These are phyloP conservation scores for Phalaenopsis hybrid DNA, from an alignment of 116 monocot genomes.

Conservation along the genomic window DNA sequence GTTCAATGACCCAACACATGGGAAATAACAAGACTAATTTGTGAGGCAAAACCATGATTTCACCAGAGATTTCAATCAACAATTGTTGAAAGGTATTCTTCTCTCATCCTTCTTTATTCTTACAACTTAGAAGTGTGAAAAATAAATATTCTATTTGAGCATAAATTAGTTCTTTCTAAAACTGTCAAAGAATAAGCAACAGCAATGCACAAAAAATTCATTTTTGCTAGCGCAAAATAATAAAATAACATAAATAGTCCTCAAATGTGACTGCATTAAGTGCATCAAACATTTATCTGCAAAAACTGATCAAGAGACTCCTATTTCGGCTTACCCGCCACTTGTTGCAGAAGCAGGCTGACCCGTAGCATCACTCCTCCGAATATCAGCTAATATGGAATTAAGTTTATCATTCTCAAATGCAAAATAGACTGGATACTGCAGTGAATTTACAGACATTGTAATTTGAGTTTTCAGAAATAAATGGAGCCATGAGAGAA, in stretches of 20 bases:
- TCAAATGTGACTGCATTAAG: not conserved
- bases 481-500: not conserved
- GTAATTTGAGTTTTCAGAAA: not conserved
- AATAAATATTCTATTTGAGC: not conserved
- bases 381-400: constrained; percentile 62
- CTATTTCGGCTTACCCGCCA: constrained; percentile 67
- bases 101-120: no score
- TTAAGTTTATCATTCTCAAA: constrained; percentile 71
- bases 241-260: not conserved
- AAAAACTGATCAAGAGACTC: not conserved
- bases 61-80: no score
- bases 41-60: no score
- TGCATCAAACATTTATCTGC: constrained; percentile 2
- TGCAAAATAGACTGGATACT: constrained; percentile 99
- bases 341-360: constrained; percentile 88
- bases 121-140: not conserved
- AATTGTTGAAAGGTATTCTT: no score
- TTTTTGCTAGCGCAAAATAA: not conserved
- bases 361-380: constrained; percentile 44
- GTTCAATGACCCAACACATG: no score
- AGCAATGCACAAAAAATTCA: constrained; percentile 1
- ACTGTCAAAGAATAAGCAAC: not conserved
- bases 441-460: constrained; percentile 12
- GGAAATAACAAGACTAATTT: no score
- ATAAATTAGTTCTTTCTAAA: not conserved